Conservation (phyloP, 2,329 filamentous ascomycete species). For the Colletotrichum sp. region DNA sequence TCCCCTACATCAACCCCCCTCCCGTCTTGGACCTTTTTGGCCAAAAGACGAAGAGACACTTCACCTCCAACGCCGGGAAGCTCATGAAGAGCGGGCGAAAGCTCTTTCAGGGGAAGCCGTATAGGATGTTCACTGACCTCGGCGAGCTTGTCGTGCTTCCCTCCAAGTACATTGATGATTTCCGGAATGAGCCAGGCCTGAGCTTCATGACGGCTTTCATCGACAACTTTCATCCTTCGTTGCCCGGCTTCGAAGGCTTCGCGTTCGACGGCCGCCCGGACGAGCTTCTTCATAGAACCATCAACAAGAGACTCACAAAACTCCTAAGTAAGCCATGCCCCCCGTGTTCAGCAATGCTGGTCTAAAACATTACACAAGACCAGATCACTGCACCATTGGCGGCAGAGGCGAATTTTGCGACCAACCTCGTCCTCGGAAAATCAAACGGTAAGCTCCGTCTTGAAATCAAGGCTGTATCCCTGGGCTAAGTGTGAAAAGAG, state of each 20-base stretch:
- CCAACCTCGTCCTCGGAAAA: background rate
- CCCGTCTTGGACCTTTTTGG: background rate
- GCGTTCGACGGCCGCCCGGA: conserved; percentile 26
- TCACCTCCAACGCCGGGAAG: background rate
- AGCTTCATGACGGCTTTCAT: conserved; percentile 13
- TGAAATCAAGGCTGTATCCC: background rate
- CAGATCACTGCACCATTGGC: background rate
- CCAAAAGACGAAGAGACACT: background rate
- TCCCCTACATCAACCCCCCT: background rate
- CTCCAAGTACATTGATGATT: conserved; percentile 17
- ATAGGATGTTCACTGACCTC: conserved; percentile 14
- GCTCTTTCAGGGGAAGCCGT: background rate
- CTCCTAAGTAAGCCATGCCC: background rate
- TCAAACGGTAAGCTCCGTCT: background rate
- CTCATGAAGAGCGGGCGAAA: background rate
- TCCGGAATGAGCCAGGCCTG: conserved; percentile 23
- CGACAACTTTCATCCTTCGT: conserved; percentile 5
- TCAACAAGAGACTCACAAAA: background rate
- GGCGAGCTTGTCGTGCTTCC: conserved; percentile 23
- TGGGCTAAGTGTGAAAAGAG: background rate
- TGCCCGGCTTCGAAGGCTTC: conserved; percentile 21
- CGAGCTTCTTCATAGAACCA: background rate
- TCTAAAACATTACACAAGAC: background rate
- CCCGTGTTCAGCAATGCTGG: background rate
- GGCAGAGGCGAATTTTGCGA: background rate